Base-by-base conservation (phyloP, 495 filamentous ascomycete genomes). In the Penicillium steckii region DNA sequence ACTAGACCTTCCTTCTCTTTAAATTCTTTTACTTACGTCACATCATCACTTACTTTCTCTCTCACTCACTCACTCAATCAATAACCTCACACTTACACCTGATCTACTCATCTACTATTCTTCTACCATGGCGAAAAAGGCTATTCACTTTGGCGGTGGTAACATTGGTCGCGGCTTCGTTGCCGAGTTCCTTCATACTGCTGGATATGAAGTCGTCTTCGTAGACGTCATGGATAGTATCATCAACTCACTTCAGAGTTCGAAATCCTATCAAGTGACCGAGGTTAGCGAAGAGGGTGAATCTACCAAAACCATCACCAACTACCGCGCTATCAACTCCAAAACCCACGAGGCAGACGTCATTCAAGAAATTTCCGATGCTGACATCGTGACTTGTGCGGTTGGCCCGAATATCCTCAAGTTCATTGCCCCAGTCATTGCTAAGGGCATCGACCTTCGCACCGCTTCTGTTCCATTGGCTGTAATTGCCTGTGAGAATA, bases 401-500 rank as follows among this genome's bases (percentile, higher is more conserved):
- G 94, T 98, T 53, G 95, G 95, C 51, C 94, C 94, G 56, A 90
- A 90, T 67, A 85, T 98, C 70, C 88, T 98, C 66, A 90, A 91
- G 72, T 96, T 95, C 76, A 90, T 97, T 70, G 94, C 94, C 32
- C 88, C 90, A 7, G 85, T 89, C 59, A 94, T 98, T 62, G 91
- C 90, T 67, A 92, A 93, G 77, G 94, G 88, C 45, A 86, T 98
- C 57, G 84, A 89, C 57, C 76, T 79, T 44, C 88, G 95, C 32
- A 80, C 82, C 27, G 79, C 77, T n/a, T 68, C 79, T 33, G 81
- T 80, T 46, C 93, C 92, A 3, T 64, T 95, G 32, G 90, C 91
- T 7, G 88, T 98, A 64, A 94, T 98, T 70, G 94, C 94, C 37
- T 98, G 94, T 70, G 94, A 98, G 78, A 98, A 98, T 75, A 89